Evolutionary conservation across 441 rosid genomes (phyloP).

Genomic region (Gossypium schwendimanii): DNA sequence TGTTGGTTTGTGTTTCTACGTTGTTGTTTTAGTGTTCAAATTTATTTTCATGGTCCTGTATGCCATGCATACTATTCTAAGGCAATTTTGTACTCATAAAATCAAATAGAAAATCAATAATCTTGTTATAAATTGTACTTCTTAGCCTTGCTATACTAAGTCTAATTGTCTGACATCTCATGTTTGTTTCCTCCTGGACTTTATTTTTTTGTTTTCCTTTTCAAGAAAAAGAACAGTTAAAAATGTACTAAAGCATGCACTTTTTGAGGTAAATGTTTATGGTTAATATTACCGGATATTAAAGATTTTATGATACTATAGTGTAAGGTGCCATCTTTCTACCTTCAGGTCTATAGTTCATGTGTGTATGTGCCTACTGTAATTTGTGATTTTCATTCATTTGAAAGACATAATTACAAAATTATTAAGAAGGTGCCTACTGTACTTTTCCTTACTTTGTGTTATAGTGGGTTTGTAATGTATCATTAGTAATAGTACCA

Average conservation of each 20-base stretch:
- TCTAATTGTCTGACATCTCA: background rate
- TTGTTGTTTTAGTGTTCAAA: background rate
- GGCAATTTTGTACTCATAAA: background rate
- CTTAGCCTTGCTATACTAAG: background rate
- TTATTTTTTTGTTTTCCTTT: background rate
- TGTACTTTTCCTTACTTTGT: background rate
- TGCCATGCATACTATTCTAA: background rate
- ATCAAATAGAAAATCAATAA: background rate
- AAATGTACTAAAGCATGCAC: background rate
- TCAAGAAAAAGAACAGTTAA: background rate
- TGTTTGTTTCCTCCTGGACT: background rate
- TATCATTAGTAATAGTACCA: background rate
- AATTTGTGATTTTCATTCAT: background rate
- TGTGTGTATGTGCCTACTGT: background rate
- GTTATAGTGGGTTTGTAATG: slow-evolving; percentile 1
- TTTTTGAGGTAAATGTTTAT: background rate
- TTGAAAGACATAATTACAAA: background rate
- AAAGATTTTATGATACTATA: background rate
- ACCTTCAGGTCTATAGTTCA: background rate
- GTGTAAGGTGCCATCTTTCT: background rate
- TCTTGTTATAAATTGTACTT: background rate
- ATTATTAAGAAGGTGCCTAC: background rate
- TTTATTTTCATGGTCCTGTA: slow-evolving; percentile 1
- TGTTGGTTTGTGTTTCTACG: background rate
- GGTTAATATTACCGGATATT: background rate